Conservation (phyloP, 371 early-diverging fungal species). For the Zychaea mexicana region DNA sequence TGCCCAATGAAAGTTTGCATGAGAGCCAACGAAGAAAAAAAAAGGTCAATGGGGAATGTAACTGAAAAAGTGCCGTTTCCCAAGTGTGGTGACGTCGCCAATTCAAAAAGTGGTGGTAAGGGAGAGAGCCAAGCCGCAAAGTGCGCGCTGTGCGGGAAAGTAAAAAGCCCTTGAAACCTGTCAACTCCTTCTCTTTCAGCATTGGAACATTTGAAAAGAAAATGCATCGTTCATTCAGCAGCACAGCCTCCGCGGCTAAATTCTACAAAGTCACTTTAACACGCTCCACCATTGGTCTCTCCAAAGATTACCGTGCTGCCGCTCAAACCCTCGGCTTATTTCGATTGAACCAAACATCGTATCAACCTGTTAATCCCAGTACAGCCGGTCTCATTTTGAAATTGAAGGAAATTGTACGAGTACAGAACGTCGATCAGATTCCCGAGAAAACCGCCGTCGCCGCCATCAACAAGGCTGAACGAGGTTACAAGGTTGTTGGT, state of each 20-base stretch:
- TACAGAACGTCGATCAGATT: constrained; percentile 65
- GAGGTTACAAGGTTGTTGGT: constrained; percentile 63
- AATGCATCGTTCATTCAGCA: constrained; percentile 34
- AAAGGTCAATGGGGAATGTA: too few relatives aligned
- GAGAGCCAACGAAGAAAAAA: too few relatives aligned
- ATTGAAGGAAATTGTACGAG: constrained; percentile 78
- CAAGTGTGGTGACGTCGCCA: too few relatives aligned
- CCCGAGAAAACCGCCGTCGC: constrained; percentile 43
- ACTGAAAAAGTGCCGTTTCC: too few relatives aligned
- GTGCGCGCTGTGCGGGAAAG: too few relatives aligned
- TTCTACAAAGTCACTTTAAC: constrained; percentile 62
- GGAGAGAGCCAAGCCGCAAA: background rate
- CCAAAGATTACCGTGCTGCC: constrained; percentile 54
- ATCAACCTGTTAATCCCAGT: constrained; percentile 60
- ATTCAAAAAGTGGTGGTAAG: background rate
- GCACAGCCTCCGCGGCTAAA: constrained; percentile 32
- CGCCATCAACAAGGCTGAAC: constrained; percentile 44
- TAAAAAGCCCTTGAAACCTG: too few relatives aligned
- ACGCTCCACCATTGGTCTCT: constrained; percentile 63
- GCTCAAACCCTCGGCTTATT: constrained; percentile 61
- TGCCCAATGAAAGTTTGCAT: too few relatives aligned
- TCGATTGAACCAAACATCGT: constrained; percentile 59
- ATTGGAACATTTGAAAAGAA: too few relatives aligned
- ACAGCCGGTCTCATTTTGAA: constrained; percentile 80
- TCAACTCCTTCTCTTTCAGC: too few relatives aligned